Evolutionary conservation across 176 grass and related monocot species (phyloP), one percentile per base, ranked within the genome.

Genomic region (Saccharum officinarum): DNA sequence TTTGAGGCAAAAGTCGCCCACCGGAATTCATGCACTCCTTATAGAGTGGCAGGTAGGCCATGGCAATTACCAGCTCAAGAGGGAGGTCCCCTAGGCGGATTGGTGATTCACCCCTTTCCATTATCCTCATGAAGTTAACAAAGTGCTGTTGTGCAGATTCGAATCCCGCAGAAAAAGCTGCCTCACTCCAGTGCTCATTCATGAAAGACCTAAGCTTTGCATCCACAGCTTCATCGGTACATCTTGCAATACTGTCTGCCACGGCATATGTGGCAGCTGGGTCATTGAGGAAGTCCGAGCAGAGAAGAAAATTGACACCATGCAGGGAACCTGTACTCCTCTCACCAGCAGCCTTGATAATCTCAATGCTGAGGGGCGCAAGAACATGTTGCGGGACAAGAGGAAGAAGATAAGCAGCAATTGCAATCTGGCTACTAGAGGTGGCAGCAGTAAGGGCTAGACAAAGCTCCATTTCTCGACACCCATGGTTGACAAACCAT

Each of bases 271-370:
- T 98, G 34, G 92, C 92, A 30, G 84, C 87, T 71, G 95, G 82
- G 45, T 93, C 82, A 85, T 86, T 68, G 37, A 98, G 85, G 81
- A 98, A 98, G 79, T 98, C 83, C 0, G 85, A 91, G 20, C 87
- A 86, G 54, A 98, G 91, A 91, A 98, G 93, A 87, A 95, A 98
- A 23, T 90, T 89, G 4, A 98, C 95, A 82, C 92, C 95, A 68
- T 88, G 84, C 31, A 98, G 87, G 16, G 95, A 93, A 71, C 89
- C 90, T 4, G 87, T 86, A 64, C 89, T 95, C 80, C 92, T 93
- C 89, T 98, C 95, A 59, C 92, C 95, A 86, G 95, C 95, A 77
- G 94, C 97, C 84, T 99, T 99, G 45, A 99, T 73, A 78, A 99
- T 91, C 80, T 99, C 97, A 1, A 94, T 46, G 67, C 97, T 94